Conservation (phyloP, 768 basidiomycete species). For the Leucosporidium yakuticum region DNA sequence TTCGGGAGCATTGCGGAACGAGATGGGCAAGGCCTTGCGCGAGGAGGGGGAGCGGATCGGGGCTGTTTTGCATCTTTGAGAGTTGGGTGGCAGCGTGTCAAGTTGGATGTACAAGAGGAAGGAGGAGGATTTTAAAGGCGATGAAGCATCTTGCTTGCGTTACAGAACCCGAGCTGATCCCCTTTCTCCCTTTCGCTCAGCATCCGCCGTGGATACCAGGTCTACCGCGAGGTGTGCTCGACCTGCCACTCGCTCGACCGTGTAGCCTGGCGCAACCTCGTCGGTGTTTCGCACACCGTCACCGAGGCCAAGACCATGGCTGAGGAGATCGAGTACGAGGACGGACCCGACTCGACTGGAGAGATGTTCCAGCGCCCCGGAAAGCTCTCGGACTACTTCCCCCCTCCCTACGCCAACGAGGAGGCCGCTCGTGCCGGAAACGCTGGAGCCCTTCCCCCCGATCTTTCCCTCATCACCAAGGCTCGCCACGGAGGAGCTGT, state of each 20-base stretch:
- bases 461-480: constrained; percentile 94
- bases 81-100: background rate
- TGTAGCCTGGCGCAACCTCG: constrained; percentile 98
- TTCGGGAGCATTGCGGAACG: background rate
- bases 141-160: background rate
- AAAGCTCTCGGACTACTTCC: constrained; percentile 96
- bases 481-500: constrained; percentile 91
- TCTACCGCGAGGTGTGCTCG: constrained; percentile 98
- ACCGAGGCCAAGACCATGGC: constrained; percentile 86
- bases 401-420: constrained; percentile 90
- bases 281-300: constrained; percentile 92
- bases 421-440: constrained; percentile 93
- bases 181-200: constrained; percentile 45
- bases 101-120: background rate
- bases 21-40: background rate
- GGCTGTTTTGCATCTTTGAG: background rate
- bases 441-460: constrained; percentile 90
- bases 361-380: constrained; percentile 99
- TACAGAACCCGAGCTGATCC: background rate
- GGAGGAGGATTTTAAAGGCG: background rate
- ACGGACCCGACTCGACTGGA: constrained; percentile 87
- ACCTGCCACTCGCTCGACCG: constrained; percentile 99
- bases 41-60: background rate
- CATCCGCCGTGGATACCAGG: constrained; percentile 91
- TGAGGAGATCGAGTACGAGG: constrained; percentile 92